Conservation (phyloP, 2,329 filamentous ascomycete species). For the Cyphellophora attinorum region DNA sequence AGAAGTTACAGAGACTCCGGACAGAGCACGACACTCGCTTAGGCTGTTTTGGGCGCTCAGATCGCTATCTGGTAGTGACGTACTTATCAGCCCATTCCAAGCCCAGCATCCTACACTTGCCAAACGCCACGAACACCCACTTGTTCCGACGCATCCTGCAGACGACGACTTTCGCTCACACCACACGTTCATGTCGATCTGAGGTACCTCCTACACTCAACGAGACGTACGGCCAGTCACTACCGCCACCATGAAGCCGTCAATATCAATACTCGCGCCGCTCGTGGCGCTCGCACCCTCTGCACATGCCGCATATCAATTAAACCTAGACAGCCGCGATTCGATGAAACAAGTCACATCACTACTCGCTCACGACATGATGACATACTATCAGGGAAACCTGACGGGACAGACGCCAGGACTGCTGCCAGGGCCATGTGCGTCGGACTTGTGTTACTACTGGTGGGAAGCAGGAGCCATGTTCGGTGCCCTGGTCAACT, state of each 20-base stretch:
- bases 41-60: too few species aligned
- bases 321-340: slow-evolving; percentile 18
- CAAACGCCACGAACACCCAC: too few species aligned
- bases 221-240: too few species aligned
- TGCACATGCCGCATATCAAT: slow-evolving; percentile 6
- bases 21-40: too few species aligned
- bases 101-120: too few species aligned
- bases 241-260: not conserved
- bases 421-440: slow-evolving; percentile 22
- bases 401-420: slow-evolving; percentile 22
- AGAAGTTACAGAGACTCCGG: too few species aligned
- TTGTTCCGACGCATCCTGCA: too few species aligned
- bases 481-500: slow-evolving; percentile 29
- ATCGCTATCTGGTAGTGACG: too few species aligned
- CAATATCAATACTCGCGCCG: slow-evolving; percentile 7
- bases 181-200: too few species aligned
- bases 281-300: slow-evolving; percentile 15
- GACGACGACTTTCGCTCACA: too few species aligned
- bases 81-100: too few species aligned
- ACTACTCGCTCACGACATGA: slow-evolving; percentile 23
- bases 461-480: slow-evolving; percentile 30
- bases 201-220: too few species aligned
- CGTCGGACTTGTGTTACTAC: slow-evolving; percentile 20
- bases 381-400: slow-evolving; percentile 26
- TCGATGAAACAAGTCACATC: slow-evolving; percentile 25